Evolutionary conservation across 2,329 filamentous ascomycete species (phyloP).

Genomic region (Ophiognomonia clavigignenti-juglandacearum): DNA sequence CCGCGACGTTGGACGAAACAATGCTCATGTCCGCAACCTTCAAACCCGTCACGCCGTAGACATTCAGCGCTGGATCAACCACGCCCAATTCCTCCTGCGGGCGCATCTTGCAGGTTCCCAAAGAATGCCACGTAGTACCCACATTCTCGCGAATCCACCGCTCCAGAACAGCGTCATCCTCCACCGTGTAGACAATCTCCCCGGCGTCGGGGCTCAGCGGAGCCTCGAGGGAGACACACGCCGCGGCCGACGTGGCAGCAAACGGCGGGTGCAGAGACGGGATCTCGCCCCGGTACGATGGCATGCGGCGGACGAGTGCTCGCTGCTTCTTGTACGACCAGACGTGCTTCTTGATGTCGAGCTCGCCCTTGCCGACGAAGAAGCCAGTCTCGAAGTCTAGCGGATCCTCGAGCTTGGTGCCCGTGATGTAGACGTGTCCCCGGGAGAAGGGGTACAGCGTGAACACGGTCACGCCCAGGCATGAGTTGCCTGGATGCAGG

Average conservation of each 20-base stretch:
- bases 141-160: slow-evolving; percentile 33
- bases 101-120: slow-evolving; percentile 42
- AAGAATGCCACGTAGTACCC: slow-evolving; percentile 37
- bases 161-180: slow-evolving; percentile 45
- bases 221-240: slow-evolving; percentile 23
- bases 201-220: slow-evolving; percentile 1
- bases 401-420: slow-evolving; percentile 27
- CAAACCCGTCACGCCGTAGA: slow-evolving; percentile 35
- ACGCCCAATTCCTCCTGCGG: slow-evolving; percentile 35
- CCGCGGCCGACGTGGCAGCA: slow-evolving; percentile 31
- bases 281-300: slow-evolving; percentile 29
- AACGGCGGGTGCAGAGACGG: slow-evolving; percentile 21
- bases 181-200: slow-evolving; percentile 42
- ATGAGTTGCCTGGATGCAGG: not conserved
- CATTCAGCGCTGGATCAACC: slow-evolving; percentile 35
- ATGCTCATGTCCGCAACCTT: slow-evolving; percentile 35
- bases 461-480: not conserved
- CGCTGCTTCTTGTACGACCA: slow-evolving; percentile 45
- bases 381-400: slow-evolving; percentile 50
- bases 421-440: slow-evolving; percentile 39
- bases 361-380: slow-evolving; percentile 37
- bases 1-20: slow-evolving; percentile 32
- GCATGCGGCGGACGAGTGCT: slow-evolving; percentile 41
- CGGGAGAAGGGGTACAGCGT: slow-evolving; percentile 6
- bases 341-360: slow-evolving; percentile 49